Evolutionary conservation across 1,284 basidiomycete species (phyloP), one percentile per base, ranked within the genome.

Genomic region (Gomphus sp.): DNA sequence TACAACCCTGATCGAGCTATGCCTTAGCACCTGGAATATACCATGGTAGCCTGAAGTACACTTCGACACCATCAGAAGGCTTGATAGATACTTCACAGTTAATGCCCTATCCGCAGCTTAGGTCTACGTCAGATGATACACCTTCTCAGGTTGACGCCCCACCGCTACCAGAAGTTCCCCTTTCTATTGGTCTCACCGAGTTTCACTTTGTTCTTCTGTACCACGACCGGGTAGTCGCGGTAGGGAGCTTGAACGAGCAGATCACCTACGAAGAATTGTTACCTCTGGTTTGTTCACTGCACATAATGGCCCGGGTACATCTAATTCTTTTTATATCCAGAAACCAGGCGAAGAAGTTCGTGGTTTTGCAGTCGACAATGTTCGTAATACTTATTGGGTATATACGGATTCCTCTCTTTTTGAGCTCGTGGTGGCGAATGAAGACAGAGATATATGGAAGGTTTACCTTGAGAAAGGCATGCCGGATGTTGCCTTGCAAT

Each of bases 401-500:
- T 97, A 91, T 70, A 95, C 96, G 0, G 85, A 93, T 64, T 81
- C 87, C 60, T 90, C 91, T 0, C 81, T 99, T 49, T 94, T 93
- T 66, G 97, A 99, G 68, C 75, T 99, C 18, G 83, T 89, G 14
- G 80, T 93, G 16, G 79, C 79, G 10, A 91, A 96, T 64, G 97
- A 99, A 74, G 90, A 91, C 66, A 83, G 95, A 3, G 90, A 98
- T 68, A 87, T 99, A 6, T 99, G 97, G 97, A 86, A 86, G 62
- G 87, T 95, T 52, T 93, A 92, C 71, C 78, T 98, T 4, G 81
- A 87, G 55, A 85, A 90, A 66, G 84, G 81, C 2, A 80, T 87
- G 52, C 95, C 84, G 64, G 87, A 92, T 12, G 71, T 80, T 1
- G 93, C 97, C 0, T 74, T 98, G 56, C 78, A 80, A 60, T 90